Evolutionary conservation across 192 early-diverging fungal species (phyloP), one percentile per base, ranked within the genome.

Genomic region (Powellomyces hirtus): DNA sequence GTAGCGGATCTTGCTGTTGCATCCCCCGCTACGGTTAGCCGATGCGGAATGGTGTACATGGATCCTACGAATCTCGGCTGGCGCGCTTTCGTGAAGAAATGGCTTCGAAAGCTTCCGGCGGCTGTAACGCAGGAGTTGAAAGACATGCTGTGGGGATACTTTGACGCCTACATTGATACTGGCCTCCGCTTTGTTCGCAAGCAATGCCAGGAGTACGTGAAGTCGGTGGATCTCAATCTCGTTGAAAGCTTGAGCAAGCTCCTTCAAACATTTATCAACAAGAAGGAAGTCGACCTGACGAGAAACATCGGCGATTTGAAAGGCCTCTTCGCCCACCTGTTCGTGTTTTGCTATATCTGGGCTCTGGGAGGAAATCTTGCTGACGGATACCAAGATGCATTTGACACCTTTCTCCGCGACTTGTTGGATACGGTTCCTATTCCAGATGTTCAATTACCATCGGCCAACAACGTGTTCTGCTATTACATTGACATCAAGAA

Each of bases 31-130:
- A 87, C 85, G 11, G 85, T 87, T 20, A 76, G 73, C 52, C 77
- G 84, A 38, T 85, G 83, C 64, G 85, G 84, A 18, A 87, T 87
- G 84, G 81, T 85, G 5, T 81, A 78, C 73, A 87, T 87, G 81
- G 85, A 87, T 65, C 77, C 84, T 1, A 74, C 65, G 20, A 78
- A 72, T 30, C 73, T 85, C 4, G 84, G 84, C 11, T 86, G 84
- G 85, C 60, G 72, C 22, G 65, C 83, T 6, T 83, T 68, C 56
- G 71, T 84, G 4, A 64, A 74, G 22, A 72, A 72, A 49, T 85
- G 83, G 84, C 24, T 79, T 29, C 58, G 76, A 13, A 73, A 75
- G 44, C 63, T 80, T 27, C 76, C 84, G 30, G 57, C 29, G 5
- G 27, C 59, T 38, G 68, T 87, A 22, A 26, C 18, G 0, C 37